Evolutionary conservation across 352 stramenopile genomes (phyloP).

Genomic region (Globisporangium orthogonon): DNA sequence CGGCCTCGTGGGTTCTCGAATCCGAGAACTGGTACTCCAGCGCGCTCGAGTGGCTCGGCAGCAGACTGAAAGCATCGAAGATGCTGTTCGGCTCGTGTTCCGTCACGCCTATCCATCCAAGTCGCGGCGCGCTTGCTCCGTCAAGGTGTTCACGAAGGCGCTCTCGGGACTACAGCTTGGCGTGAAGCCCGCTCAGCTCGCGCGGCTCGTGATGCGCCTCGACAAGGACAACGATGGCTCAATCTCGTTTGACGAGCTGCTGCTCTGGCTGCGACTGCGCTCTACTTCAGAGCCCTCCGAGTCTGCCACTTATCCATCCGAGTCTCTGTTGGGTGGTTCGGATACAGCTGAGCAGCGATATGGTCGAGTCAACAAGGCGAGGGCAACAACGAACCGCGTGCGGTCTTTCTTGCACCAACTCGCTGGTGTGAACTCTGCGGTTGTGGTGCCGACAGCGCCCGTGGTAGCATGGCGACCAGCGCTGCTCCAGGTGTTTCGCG

Average conservation of each 20-base stretch:
- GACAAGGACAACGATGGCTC: conserved; percentile 43
- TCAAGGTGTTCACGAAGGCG: conserved; percentile 27
- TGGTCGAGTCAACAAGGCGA: background rate
- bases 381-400: conserved; percentile 12
- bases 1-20: conserved; percentile 35
- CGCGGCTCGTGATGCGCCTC: conserved; percentile 40
- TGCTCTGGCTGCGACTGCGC: conserved; percentile 49
- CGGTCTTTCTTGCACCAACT: conserved; percentile 18
- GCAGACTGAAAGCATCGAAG: conserved; percentile 32
- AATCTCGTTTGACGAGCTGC: conserved; percentile 66
- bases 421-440: background rate
- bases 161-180: conserved; percentile 35
- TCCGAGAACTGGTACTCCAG: conserved; percentile 41
- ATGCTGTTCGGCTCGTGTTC: conserved; percentile 55
- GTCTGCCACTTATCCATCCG: background rate
- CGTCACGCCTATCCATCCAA: conserved; percentile 28
- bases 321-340: background rate
- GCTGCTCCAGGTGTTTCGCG: conserved; percentile 32
- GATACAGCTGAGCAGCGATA: background rate
- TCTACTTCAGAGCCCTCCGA: background rate
- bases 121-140: conserved; percentile 16
- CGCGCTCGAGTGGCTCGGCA: conserved; percentile 26
- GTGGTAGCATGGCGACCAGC: background rate
- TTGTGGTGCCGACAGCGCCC: background rate
- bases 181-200: conserved; percentile 38